Percentiles rank a stretch among this genome's conserved stretches.
Evolutionary conservation across 192 early-diverging fungal genomes (phyloP).

Genomic region (Coemansia sp.): DNA sequence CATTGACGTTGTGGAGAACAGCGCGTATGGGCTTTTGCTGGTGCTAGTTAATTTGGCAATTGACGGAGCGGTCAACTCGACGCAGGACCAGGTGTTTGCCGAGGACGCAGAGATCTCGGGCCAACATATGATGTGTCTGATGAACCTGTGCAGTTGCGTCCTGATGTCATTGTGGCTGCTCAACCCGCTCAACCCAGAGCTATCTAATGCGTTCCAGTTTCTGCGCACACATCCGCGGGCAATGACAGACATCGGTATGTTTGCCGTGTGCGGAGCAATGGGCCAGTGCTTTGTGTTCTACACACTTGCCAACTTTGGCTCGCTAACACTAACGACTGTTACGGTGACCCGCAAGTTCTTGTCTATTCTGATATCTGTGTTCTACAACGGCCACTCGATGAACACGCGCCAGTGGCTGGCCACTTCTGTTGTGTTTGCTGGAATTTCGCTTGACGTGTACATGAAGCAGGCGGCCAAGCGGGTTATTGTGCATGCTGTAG

Average conservation of each 20-base stretch:
- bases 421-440: constrained; percentile 84
- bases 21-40: constrained; percentile 77
- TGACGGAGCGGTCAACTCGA: constrained; percentile 94
- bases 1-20: constrained; percentile 55
- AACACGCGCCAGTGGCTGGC: constrained; percentile 81
- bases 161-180: constrained; percentile 76
- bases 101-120: constrained; percentile 71
- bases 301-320: constrained; percentile 87
- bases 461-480: constrained; percentile 61
- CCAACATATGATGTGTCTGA: constrained; percentile 96
- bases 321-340: constrained; percentile 86
- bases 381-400: constrained; percentile 83
- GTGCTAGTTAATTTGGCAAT: constrained; percentile 83
- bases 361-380: constrained; percentile 88
- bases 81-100: constrained; percentile 93
- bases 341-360: constrained; percentile 97
- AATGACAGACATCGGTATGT: constrained; percentile 80
- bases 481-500: constrained; percentile 6
- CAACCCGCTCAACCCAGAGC: constrained; percentile 77
- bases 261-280: constrained; percentile 86
- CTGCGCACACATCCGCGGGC: constrained; percentile 76
- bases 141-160: constrained; percentile 83
- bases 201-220: constrained; percentile 72
- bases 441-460: constrained; percentile 77
- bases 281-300: constrained; percentile 99